Conservation (phyloP, 2,329 filamentous ascomycete species). For the Elsinoe perseae region DNA sequence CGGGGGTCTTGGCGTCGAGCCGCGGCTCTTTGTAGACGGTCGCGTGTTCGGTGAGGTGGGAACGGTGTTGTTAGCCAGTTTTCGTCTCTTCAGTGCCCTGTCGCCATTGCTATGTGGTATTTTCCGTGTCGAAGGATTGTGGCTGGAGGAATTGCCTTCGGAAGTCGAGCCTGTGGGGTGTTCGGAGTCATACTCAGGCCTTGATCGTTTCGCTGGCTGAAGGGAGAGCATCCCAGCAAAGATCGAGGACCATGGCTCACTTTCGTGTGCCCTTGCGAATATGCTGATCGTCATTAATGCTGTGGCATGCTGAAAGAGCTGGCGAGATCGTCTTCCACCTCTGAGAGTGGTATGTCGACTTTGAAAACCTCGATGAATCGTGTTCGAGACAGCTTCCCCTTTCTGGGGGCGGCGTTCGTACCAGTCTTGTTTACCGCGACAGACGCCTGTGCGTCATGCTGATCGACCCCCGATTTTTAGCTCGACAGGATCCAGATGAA, state of each 20-base stretch:
- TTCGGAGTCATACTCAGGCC: conserved; percentile 6
- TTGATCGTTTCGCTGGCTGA: conserved; percentile 13
- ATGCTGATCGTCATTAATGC: conserved; percentile 16
- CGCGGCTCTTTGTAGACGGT: conserved; percentile 6
- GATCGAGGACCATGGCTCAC: conserved; percentile 17
- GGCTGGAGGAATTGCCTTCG: neutral
- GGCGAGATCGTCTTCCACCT: neutral
- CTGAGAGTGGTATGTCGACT: neutral
- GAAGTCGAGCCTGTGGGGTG: conserved; percentile 8
- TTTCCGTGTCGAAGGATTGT: neutral
- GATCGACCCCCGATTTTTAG: conserved; percentile 6
- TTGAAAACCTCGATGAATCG: conserved; percentile 4
- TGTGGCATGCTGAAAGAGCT: neutral
- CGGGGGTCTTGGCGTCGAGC: conserved; percentile 8
- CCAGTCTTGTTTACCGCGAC: conserved; percentile 11
- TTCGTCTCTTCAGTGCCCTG: conserved; percentile 8
- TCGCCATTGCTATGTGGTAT: neutral
- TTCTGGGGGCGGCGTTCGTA: conserved; percentile 9
- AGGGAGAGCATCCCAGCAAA: conserved; percentile 16
- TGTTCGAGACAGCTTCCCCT: conserved; percentile 9
- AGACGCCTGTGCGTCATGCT: conserved; percentile 10
- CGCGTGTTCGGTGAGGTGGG: conserved; percentile 8
- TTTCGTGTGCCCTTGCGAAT: conserved; percentile 17
- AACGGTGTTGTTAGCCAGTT: conserved; percentile 1
- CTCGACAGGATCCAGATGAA: neutral